phyloP scores from a whole-genome alignment of 2,329 filamentous ascomycete genomes.

The Fusarium temperatum region DNA sequence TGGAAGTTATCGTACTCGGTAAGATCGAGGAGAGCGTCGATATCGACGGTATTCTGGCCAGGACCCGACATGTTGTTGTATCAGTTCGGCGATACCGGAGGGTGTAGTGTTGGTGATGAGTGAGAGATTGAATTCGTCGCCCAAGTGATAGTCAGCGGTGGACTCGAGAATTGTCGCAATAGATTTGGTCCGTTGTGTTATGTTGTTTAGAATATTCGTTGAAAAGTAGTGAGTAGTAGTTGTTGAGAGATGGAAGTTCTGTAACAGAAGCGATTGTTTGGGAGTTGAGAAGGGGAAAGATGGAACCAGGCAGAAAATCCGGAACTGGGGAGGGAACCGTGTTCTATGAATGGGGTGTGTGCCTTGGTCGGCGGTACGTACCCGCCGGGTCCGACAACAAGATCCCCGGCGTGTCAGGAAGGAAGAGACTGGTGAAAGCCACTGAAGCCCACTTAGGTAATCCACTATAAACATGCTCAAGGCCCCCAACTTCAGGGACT shows the following conservation, averaged over 20 bases:
- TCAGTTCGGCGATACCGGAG: conserved; percentile 18
- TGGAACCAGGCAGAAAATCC: conserved; percentile 38
- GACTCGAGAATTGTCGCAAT: background rate
- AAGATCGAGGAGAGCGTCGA: conserved; percentile 69
- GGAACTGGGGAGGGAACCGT: conserved; percentile 41
- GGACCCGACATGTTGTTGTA: conserved; percentile 51
- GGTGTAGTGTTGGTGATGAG: conserved; percentile 7
- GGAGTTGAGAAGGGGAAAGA: conserved; percentile 37
- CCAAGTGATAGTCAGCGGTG: background rate
- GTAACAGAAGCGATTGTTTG: conserved; percentile 28
- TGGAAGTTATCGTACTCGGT: conserved; percentile 71
- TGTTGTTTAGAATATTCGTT: background rate
- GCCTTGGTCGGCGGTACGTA: conserved; percentile 40
- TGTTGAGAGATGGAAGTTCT: conserved; percentile 26
- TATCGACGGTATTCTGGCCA: conserved; percentile 57
- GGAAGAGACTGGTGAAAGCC: conserved; percentile 11
- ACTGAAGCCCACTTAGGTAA: conserved; percentile 30
- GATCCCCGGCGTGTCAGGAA: conserved; percentile 26
- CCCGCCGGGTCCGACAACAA: conserved; percentile 20
- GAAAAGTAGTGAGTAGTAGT: background rate
- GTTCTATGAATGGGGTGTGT: conserved; percentile 48
- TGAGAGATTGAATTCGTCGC: conserved; percentile 5
- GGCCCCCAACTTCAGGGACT: conserved; percentile 20
- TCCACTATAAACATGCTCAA: conserved; percentile 37
- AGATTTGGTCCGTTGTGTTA: background rate